A percentile compares a stretch with the other conserved stretches of the same genome.
These are phyloP conservation scores for Venturia aucupariae DNA, from an alignment of 2,329 filamentous ascomycete species.

Conservation along the genomic window DNA sequence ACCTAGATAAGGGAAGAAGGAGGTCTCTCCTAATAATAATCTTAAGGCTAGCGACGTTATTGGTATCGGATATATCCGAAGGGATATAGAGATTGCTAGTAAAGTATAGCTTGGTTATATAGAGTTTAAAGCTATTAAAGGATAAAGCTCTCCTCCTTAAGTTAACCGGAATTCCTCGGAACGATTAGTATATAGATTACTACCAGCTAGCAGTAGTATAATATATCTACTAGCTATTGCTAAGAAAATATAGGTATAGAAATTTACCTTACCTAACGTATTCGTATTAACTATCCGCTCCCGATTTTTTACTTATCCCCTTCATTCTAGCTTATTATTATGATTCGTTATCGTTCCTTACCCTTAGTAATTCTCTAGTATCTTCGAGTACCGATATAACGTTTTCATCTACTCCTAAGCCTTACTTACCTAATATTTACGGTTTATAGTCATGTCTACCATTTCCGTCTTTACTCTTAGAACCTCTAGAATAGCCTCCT, in stretches of 20 bases:
- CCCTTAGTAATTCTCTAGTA: not conserved
- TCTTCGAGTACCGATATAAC: not conserved
- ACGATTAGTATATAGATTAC: not conserved
- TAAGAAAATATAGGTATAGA: not conserved
- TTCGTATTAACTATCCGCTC: not conserved
- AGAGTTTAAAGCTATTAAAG: conserved; percentile 28
- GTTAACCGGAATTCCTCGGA: not conserved
- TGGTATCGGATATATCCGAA: conserved; percentile 31
- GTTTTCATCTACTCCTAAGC: conserved; percentile 31
- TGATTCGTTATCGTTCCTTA: not conserved
- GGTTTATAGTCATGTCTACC: conserved; percentile 60
- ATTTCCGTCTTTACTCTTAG: conserved; percentile 90
- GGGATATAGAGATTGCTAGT: conserved; percentile 31
- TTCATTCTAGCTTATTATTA: conserved; percentile 3
- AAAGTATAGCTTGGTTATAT: conserved; percentile 32
- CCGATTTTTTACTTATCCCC: not conserved
- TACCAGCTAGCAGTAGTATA: not conserved
- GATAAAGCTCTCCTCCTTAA: not conserved
- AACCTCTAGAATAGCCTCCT: conserved; percentile 83
- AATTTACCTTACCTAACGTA: not conserved
- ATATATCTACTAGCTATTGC: not conserved
- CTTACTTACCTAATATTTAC: conserved; percentile 43
- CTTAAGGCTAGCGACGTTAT: conserved; percentile 24
- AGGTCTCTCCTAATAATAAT: conserved; percentile 18
- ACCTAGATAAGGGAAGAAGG: conserved; percentile 20